These are phyloP conservation scores for Haplosporangium sp. DNA, from an alignment of 371 early-diverging fungal genomes.

Conservation along the genomic window DNA sequence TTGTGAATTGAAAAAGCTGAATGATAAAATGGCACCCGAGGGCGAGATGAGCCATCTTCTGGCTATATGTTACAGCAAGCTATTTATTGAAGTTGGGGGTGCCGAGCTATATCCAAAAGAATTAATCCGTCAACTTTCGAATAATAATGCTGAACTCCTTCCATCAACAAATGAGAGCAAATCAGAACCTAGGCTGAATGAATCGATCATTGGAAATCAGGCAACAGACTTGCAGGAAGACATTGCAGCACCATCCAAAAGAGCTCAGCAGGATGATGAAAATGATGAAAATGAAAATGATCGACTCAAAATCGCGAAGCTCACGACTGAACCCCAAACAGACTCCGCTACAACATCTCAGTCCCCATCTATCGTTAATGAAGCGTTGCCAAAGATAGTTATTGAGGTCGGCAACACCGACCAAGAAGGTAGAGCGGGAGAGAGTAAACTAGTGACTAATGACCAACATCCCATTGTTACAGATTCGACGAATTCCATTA, in stretches of 20 bases:
- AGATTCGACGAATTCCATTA: background rate
- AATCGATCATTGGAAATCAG: background rate
- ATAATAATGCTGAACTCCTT: slow-evolving; percentile 3
- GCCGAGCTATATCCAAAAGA: slow-evolving; percentile 49
- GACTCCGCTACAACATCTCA: background rate
- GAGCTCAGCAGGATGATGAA: background rate
- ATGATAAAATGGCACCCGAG: slow-evolving; percentile 59
- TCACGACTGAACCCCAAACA: slow-evolving; percentile 3
- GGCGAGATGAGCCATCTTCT: slow-evolving; percentile 57
- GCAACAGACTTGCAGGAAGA: background rate
- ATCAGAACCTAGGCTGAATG: background rate
- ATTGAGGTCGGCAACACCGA: background rate
- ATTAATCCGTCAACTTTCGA: slow-evolving; percentile 32
- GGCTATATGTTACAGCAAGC: slow-evolving; percentile 53
- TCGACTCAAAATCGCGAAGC: slow-evolving; percentile 18
- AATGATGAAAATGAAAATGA: slow-evolving; percentile 17
- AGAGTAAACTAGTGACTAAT: background rate
- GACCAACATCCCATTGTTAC: background rate
- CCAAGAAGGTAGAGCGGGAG: background rate
- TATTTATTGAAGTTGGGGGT: slow-evolving; percentile 57
- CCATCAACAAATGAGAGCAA: background rate
- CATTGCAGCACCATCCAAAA: background rate
- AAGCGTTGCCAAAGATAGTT: background rate
- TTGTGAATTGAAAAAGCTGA: slow-evolving; percentile 61
- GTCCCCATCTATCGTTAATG: background rate